These are phyloP conservation scores for Cercospora canescens DNA, from an alignment of 2,329 filamentous ascomycete genomes.

Conservation along the genomic window DNA sequence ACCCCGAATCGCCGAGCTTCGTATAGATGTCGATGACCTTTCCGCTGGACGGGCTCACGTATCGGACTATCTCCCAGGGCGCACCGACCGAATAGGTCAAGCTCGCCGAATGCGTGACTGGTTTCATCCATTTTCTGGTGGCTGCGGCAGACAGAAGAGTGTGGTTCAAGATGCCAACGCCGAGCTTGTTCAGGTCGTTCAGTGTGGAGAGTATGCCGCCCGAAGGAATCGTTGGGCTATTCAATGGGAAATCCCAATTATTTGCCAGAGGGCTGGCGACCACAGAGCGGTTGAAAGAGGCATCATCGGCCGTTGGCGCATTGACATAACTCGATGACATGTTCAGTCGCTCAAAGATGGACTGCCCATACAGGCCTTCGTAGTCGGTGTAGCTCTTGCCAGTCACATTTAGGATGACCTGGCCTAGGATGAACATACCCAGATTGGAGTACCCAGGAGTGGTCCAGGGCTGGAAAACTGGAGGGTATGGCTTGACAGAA, in stretches of 20 bases:
- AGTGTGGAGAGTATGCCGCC: slow-evolving; percentile 5
- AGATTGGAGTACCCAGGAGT: slow-evolving; percentile 11
- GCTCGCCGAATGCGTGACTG: slow-evolving; percentile 39
- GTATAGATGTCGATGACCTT: slow-evolving; percentile 49
- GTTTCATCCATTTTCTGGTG: slow-evolving; percentile 50
- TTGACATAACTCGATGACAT: slow-evolving; percentile 38
- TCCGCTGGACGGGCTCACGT: slow-evolving; percentile 18
- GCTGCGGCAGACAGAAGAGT: slow-evolving; percentile 28
- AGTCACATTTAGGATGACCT: slow-evolving; percentile 36
- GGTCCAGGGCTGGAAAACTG: slow-evolving; percentile 1
- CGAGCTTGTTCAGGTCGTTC: slow-evolving; percentile 8
- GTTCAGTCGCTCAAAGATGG: slow-evolving; percentile 27
- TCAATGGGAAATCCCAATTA: background rate
- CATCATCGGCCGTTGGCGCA: slow-evolving; percentile 13
- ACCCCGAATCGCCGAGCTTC: slow-evolving; percentile 45
- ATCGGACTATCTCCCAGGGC: slow-evolving; percentile 48
- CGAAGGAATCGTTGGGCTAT: background rate
- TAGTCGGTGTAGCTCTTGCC: slow-evolving; percentile 42
- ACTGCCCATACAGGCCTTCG: slow-evolving; percentile 47
- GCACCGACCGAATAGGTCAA: slow-evolving; percentile 42
- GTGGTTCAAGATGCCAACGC: background rate
- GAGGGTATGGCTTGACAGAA: background rate
- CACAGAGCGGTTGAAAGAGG: background rate
- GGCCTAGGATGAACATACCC: slow-evolving; percentile 6
- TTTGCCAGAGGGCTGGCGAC: background rate